These are phyloP conservation scores for Knufia fluminis DNA, from an alignment of 2,329 filamentous ascomycete species.

Conservation along the genomic window DNA sequence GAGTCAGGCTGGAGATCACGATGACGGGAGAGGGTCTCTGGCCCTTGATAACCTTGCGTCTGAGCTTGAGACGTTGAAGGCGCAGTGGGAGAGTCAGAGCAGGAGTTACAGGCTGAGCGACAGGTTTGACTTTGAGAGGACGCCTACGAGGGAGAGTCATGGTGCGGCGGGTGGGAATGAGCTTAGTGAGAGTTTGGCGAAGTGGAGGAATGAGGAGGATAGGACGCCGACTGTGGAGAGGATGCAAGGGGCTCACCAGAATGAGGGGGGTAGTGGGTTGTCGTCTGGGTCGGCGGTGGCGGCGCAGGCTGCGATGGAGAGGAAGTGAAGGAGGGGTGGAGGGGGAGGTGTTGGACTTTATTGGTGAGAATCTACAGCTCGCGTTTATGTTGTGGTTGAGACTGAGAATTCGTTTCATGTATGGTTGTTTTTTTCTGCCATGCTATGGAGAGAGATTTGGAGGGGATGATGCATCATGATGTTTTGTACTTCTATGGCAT, in stretches of 20 bases:
- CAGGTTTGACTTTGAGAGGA: constrained; percentile 74
- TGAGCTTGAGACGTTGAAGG: constrained; percentile 82
- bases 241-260: background rate
- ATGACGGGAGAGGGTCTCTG: constrained; percentile 49
- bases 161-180: constrained; percentile 24
- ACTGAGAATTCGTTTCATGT: background rate
- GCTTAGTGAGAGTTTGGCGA: constrained; percentile 63
- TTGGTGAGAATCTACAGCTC: background rate
- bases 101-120: constrained; percentile 88
- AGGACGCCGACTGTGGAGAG: constrained; percentile 34
- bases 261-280: no score
- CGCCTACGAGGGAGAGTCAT: constrained; percentile 37
- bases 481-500: background rate
- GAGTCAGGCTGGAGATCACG: constrained; percentile 29
- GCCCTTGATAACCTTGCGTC: constrained; percentile 85
- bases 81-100: constrained; percentile 91
- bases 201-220: constrained; percentile 69
- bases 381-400: background rate
- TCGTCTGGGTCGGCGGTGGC: background rate
- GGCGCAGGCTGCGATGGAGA: background rate
- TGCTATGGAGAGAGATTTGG: background rate
- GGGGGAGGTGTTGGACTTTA: background rate
- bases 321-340: background rate
- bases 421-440: background rate
- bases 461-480: background rate